These are phyloP conservation scores for Melanopsichium pennsylvanicum DNA, from an alignment of 1,284 basidiomycete species.

Conservation along the genomic window DNA sequence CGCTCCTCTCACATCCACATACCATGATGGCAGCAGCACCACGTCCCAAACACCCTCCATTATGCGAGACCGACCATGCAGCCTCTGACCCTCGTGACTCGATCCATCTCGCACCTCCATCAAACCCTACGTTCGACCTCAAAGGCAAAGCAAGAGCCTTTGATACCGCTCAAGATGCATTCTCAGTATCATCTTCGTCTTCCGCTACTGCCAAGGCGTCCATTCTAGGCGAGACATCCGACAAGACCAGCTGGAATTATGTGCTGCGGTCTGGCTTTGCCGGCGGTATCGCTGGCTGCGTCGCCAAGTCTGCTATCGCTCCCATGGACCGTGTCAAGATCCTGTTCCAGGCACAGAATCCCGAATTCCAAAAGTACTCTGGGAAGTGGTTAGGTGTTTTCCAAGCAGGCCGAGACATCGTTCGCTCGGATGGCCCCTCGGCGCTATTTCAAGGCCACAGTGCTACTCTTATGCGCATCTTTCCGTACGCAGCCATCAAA, in stretches of 20 bases:
- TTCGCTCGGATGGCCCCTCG: slow-evolving; percentile 74
- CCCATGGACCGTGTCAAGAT: slow-evolving; percentile 99
- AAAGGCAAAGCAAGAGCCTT: slow-evolving; percentile 34
- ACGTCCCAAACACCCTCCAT: slow-evolving; percentile 39
- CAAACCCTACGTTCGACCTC: slow-evolving; percentile 3
- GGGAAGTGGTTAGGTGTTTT: slow-evolving; percentile 86
- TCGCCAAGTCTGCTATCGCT: slow-evolving; percentile 95
- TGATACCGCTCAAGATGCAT: slow-evolving; percentile 14
- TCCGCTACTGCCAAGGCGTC: neutral
- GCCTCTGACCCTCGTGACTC: slow-evolving; percentile 27
- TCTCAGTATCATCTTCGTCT: slow-evolving; percentile 14
- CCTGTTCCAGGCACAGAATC: slow-evolving; percentile 95
- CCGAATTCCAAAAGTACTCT: slow-evolving; percentile 89
- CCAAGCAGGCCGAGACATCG: slow-evolving; percentile 82
- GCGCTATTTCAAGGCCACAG: slow-evolving; percentile 96
- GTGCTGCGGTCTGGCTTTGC: slow-evolving; percentile 82
- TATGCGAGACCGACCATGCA: slow-evolving; percentile 46
- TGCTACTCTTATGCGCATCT: slow-evolving; percentile 78
- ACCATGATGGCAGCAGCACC: slow-evolving; percentile 25
- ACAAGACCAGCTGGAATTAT: slow-evolving; percentile 76
- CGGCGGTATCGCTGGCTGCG: slow-evolving; percentile 90
- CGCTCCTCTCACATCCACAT: neutral
- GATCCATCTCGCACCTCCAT: neutral
- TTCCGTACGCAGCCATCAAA: slow-evolving; percentile 96
- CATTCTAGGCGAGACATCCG: slow-evolving; percentile 62